phyloP scores from a whole-genome alignment of 768 basidiomycete genomes.

The Lactarius psammicola region DNA sequence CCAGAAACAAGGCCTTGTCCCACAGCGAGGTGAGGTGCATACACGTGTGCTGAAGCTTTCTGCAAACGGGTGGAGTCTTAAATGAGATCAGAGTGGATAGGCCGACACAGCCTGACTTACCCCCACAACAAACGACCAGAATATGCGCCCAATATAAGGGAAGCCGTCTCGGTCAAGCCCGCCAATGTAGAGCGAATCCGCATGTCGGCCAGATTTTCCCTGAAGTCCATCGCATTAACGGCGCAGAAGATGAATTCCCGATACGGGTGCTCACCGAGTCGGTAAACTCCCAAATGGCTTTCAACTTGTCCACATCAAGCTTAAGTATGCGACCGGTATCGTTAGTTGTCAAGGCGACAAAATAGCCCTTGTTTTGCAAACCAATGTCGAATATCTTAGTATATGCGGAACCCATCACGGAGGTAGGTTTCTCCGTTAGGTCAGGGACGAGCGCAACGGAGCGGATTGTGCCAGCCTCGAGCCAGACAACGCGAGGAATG shows the following conservation, averaged over 20 bases:
- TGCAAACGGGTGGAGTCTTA: slow-evolving; percentile 32
- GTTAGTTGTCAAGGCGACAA: slow-evolving; percentile 57
- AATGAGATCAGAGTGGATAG: slow-evolving; percentile 1
- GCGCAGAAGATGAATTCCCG: not conserved
- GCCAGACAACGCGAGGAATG: slow-evolving; percentile 48
- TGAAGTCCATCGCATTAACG: slow-evolving; percentile 29
- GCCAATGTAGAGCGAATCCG: slow-evolving; percentile 58
- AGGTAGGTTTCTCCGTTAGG: slow-evolving; percentile 48
- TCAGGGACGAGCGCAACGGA: slow-evolving; percentile 51
- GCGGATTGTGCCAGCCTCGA: slow-evolving; percentile 51
- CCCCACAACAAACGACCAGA: slow-evolving; percentile 57
- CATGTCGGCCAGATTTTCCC: slow-evolving; percentile 43
- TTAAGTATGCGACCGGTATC: slow-evolving; percentile 57
- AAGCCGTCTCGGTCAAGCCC: slow-evolving; percentile 49
- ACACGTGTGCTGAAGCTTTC: slow-evolving; percentile 57
- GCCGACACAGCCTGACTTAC: slow-evolving; percentile 41
- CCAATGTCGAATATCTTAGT: slow-evolving; percentile 60
- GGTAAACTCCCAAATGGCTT: slow-evolving; percentile 54
- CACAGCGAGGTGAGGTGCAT: slow-evolving; percentile 47
- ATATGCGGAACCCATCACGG: slow-evolving; percentile 47
- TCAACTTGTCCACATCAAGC: slow-evolving; percentile 45
- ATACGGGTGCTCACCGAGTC: slow-evolving; percentile 45
- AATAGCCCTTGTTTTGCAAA: slow-evolving; percentile 51
- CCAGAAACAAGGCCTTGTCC: slow-evolving; percentile 49
- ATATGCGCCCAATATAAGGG: slow-evolving; percentile 59